phyloP scores from a whole-genome alignment of 2,329 filamentous ascomycete genomes.

The Zarea fungicola region DNA sequence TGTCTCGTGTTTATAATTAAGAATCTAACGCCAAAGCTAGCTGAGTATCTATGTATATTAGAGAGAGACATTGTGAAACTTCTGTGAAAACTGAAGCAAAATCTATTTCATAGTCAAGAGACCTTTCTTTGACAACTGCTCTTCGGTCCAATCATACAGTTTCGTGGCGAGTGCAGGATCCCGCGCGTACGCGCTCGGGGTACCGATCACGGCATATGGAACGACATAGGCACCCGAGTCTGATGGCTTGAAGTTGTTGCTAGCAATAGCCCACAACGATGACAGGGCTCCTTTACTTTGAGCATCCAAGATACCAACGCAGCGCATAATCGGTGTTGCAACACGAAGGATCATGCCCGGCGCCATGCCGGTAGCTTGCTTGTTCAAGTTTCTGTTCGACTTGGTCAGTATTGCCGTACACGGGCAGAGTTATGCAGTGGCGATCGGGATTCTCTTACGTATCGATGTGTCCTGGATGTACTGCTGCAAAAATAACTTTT shows the following conservation, averaged over 20 bases:
- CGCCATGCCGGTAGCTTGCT: conserved; percentile 15
- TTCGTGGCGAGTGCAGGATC: conserved; percentile 15
- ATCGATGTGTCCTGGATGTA: background rate
- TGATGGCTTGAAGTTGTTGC: conserved; percentile 14
- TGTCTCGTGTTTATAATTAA: background rate
- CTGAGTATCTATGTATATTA: background rate
- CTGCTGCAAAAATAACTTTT: background rate
- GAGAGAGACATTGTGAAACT: background rate
- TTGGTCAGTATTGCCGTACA: background rate
- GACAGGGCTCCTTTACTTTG: conserved; percentile 19
- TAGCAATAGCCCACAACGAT: conserved; percentile 20
- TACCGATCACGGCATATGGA: conserved; percentile 20
- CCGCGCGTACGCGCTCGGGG: conserved; percentile 16
- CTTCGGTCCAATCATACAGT: conserved; percentile 16
- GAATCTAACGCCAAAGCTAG: background rate
- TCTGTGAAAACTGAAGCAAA: background rate
- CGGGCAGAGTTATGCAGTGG: background rate
- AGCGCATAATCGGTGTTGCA: conserved; percentile 15
- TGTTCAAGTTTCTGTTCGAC: conserved; percentile 17
- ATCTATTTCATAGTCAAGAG: background rate
- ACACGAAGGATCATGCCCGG: conserved; percentile 15
- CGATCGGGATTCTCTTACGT: too few species aligned
- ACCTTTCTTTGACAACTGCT: conserved; percentile 13
- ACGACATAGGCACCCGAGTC: conserved; percentile 20
- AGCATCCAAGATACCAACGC: conserved; percentile 17